Percentiles rank a stretch among this genome's conserved stretches.
phyloP scores from a whole-genome alignment of 352 stramenopile genomes.

The Globisporangium canariense region DNA sequence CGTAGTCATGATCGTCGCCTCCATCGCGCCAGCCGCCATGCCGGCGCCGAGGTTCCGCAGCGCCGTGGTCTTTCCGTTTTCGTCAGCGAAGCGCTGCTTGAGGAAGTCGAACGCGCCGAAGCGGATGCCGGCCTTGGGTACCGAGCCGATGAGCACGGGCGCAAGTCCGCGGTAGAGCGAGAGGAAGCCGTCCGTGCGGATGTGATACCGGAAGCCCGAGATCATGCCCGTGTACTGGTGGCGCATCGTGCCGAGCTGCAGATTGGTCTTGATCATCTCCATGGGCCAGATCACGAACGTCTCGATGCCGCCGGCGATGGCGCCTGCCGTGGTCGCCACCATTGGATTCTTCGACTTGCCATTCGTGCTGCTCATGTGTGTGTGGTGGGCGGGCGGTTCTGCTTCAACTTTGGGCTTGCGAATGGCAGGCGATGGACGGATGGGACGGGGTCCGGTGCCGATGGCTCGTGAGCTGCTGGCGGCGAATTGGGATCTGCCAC shows the following conservation, averaged over 20 bases:
- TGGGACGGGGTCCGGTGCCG: background rate
- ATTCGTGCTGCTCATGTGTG: conserved; percentile 21
- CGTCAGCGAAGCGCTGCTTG: conserved; percentile 79
- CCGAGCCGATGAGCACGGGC: conserved; percentile 92
- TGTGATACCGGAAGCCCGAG: conserved; percentile 67
- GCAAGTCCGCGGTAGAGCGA: conserved; percentile 93
- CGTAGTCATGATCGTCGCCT: conserved; percentile 92
- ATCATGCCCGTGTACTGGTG: conserved; percentile 73
- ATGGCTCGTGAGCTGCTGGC: background rate
- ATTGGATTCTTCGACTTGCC: conserved; percentile 78
- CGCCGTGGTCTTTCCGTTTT: conserved; percentile 88
- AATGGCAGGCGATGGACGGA: background rate
- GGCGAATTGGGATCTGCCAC: conserved; percentile 5
- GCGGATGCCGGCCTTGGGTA: conserved; percentile 96
- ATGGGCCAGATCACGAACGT: conserved; percentile 90
- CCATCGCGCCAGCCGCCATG: conserved; percentile 90
- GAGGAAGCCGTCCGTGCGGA: conserved; percentile 54
- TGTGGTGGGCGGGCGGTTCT: background rate
- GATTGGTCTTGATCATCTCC: conserved; percentile 95
- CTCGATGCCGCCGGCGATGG: conserved; percentile 88
- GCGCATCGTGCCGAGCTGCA: conserved; percentile 86
- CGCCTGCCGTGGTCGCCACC: conserved; percentile 77
- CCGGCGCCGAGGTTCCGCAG: conserved; percentile 91
- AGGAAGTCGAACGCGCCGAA: conserved; percentile 94
- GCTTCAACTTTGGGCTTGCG: background rate